Conservation (phyloP, 768 basidiomycete species). For the Pleurotus tuber-regium region DNA sequence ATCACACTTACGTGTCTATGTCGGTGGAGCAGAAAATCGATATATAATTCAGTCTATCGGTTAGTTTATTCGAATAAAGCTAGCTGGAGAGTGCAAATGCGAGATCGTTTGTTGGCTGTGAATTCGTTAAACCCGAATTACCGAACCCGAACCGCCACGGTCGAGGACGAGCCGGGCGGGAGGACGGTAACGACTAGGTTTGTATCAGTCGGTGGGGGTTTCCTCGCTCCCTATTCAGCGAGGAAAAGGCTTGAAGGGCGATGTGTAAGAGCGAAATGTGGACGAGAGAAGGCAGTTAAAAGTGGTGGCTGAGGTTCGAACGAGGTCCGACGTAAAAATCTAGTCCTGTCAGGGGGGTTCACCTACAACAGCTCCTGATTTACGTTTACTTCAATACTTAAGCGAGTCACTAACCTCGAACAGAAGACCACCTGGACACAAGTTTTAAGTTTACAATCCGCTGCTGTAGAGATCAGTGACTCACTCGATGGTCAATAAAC, state of each 20-base stretch:
- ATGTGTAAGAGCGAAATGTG: slow-evolving; percentile 21
- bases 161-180: slow-evolving; percentile 57
- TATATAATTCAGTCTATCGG: slow-evolving; percentile 4
- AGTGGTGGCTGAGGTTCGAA: neutral
- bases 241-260: slow-evolving; percentile 58
- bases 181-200: slow-evolving; percentile 50
- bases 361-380: slow-evolving; percentile 48
- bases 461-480: slow-evolving; percentile 28
- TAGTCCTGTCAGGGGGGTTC: slow-evolving; percentile 73
- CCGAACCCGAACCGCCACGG: slow-evolving; percentile 79
- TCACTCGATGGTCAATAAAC: slow-evolving; percentile 77
- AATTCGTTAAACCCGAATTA: slow-evolving; percentile 47
- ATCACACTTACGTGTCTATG: slow-evolving; percentile 7
- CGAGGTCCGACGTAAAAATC: neutral
- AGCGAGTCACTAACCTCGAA: slow-evolving; percentile 55
- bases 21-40: neutral
- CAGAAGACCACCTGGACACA: slow-evolving; percentile 65
- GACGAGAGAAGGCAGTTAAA: slow-evolving; percentile 14
- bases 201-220: slow-evolving; percentile 54
- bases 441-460: slow-evolving; percentile 15
- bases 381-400: neutral
- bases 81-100: slow-evolving; percentile 21
- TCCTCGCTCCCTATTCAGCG: slow-evolving; percentile 73
- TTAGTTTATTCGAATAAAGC: slow-evolving; percentile 1
- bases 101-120: slow-evolving; percentile 16